Evolutionary conservation across 768 basidiomycete species (phyloP).

Genomic region (Lentinula sp.): DNA sequence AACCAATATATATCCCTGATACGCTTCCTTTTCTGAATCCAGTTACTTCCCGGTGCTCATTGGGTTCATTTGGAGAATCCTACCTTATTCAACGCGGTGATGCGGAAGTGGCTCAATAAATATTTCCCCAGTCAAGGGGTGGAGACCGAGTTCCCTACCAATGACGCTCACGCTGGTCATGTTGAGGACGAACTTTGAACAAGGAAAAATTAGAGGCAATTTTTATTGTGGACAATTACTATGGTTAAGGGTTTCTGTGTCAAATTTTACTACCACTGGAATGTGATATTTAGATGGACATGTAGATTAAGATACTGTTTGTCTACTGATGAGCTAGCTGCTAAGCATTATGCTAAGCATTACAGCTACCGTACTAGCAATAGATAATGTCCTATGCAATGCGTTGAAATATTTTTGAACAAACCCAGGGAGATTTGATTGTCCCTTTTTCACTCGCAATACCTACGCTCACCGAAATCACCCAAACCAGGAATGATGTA

Average conservation of each 20-base stretch:
- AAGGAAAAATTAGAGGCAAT: too few relatives aligned
- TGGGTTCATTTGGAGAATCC: slow-evolving; percentile 67
- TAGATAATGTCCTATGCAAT: neutral
- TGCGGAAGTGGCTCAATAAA: slow-evolving; percentile 45
- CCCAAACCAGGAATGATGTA: slow-evolving; percentile 94
- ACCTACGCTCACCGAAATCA: slow-evolving; percentile 94
- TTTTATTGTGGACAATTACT: too few relatives aligned
- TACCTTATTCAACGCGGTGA: slow-evolving; percentile 39
- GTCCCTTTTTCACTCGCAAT: slow-evolving; percentile 2
- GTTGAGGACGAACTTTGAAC: neutral
- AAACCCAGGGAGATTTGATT: neutral
- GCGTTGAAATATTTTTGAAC: neutral
- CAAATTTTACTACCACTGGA: too few relatives aligned
- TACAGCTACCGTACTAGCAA: neutral
- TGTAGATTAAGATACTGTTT: neutral
- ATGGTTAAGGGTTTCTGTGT: too few relatives aligned
- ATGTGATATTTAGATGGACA: neutral
- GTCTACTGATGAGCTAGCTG: neutral
- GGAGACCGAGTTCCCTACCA: neutral
- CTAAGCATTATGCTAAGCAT: neutral
- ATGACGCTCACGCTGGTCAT: neutral
- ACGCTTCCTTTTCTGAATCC: neutral
- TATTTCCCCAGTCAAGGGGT: neutral
- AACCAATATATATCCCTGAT: too few relatives aligned
- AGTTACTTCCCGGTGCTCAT: slow-evolving; percentile 53